These are phyloP conservation scores for Talaromyces piceae DNA, from an alignment of 2,329 filamentous ascomycete species.

Conservation along the genomic window DNA sequence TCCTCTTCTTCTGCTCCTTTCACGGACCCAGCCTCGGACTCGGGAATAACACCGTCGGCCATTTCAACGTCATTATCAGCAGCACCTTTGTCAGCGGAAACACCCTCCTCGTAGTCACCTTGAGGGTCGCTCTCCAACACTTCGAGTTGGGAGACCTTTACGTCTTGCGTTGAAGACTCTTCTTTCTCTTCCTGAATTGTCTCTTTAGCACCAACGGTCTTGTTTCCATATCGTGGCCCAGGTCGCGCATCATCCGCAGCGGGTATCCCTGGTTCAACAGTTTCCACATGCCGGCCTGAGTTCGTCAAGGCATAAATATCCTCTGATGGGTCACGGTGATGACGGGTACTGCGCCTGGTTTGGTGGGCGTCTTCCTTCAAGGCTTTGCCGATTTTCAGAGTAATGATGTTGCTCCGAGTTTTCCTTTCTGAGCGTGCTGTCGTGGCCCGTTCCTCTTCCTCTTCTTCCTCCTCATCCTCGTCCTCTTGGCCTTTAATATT, in stretches of 20 bases:
- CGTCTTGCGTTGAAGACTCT: slow-evolving; percentile 28
- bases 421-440: slow-evolving; percentile 15
- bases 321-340: slow-evolving; percentile 50
- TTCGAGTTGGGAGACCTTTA: slow-evolving; percentile 35
- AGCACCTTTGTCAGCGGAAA: slow-evolving; percentile 17
- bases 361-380: slow-evolving; percentile 21
- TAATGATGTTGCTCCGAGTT: slow-evolving; percentile 20
- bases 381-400: slow-evolving; percentile 22
- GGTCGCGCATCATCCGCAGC: slow-evolving; percentile 33
- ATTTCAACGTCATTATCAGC: slow-evolving; percentile 27
- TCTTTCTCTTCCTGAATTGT: slow-evolving; percentile 24
- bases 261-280: slow-evolving; percentile 47
- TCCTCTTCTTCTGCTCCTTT: slow-evolving; percentile 34
- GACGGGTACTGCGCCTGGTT: slow-evolving; percentile 50
- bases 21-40: slow-evolving; percentile 33
- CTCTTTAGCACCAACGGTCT: slow-evolving; percentile 37
- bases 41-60: slow-evolving; percentile 32
- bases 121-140: slow-evolving; percentile 36
- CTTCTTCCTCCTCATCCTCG: slow-evolving; percentile 29
- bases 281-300: slow-evolving; percentile 50
- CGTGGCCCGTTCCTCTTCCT: slow-evolving; percentile 15
- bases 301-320: slow-evolving; percentile 52
- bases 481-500: slow-evolving; percentile 26
- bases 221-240: slow-evolving; percentile 18
- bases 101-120: slow-evolving; percentile 25